Evolutionary conservation across 2,329 filamentous ascomycete species (phyloP).

Genomic region (Alternaria ventricosa): DNA sequence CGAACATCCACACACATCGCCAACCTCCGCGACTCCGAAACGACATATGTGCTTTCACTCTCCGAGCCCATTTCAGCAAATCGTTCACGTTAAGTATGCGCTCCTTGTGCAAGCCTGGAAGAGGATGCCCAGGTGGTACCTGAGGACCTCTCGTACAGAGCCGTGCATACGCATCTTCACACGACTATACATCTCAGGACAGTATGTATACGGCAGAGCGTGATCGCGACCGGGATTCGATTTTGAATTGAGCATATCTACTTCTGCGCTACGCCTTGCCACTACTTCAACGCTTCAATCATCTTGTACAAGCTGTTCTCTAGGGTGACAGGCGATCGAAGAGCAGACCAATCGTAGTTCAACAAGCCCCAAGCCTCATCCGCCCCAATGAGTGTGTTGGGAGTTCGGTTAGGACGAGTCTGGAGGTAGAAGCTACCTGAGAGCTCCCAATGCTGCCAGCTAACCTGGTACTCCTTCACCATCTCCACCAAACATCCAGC

Average conservation of each 20-base stretch:
- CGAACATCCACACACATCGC: neutral
- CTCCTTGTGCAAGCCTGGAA: neutral
- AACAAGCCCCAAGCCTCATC: constrained; percentile 43
- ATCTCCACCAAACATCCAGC: constrained; percentile 41
- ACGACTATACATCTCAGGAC: neutral
- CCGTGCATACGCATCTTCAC: neutral
- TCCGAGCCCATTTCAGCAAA: neutral
- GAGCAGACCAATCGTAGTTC: constrained; percentile 37
- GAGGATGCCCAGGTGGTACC: neutral
- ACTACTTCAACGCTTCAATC: constrained; percentile 31
- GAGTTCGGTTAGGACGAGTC: constrained; percentile 43
- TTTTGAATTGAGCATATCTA: neutral
- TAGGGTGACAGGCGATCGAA: constrained; percentile 37
- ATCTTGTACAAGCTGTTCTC: constrained; percentile 44
- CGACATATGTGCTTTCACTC: neutral
- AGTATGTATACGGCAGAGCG: neutral
- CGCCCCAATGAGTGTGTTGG: constrained; percentile 32
- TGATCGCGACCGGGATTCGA: neutral
- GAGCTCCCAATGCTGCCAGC: constrained; percentile 43
- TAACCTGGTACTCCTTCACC: constrained; percentile 39
- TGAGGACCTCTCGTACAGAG: neutral
- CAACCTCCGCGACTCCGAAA: too few species aligned
- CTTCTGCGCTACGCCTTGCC: neutral
- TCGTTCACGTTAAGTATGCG: neutral
- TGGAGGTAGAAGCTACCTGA: constrained; percentile 47